Percentiles rank a stretch among this genome's conserved stretches.
These are phyloP conservation scores for Mycena vulgaris DNA, from an alignment of 768 basidiomycete genomes.

Conservation along the genomic window DNA sequence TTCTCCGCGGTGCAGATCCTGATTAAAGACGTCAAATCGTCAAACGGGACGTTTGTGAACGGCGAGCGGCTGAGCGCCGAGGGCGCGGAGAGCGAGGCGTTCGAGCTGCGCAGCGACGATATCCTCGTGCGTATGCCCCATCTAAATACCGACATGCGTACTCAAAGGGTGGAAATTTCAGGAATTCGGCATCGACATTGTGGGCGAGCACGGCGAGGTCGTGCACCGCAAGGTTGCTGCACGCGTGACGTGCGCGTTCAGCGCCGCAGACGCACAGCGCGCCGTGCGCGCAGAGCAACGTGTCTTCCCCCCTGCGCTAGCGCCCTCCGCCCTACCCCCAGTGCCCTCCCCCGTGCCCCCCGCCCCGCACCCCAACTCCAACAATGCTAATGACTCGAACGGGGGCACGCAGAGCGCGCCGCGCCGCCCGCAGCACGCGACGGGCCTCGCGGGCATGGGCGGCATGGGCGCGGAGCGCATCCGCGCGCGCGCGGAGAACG, in stretches of 20 bases:
- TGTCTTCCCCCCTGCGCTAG: too few species aligned
- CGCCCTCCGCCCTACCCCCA: too few species aligned
- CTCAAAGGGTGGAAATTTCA: conserved; percentile 35
- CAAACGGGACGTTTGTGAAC: conserved; percentile 83
- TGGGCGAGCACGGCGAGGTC: conserved; percentile 78
- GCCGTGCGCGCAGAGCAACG: too few species aligned
- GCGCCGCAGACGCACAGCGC: too few species aligned
- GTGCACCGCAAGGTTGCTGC: conserved; percentile 81
- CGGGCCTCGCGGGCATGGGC: conserved; percentile 36
- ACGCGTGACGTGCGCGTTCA: conserved; percentile 71
- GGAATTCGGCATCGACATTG: conserved; percentile 84
- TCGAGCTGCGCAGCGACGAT: conserved; percentile 75
- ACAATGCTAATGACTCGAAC: too few species aligned
- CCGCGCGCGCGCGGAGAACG: background rate
- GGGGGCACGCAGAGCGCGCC: too few species aligned
- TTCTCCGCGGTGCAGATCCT: conserved; percentile 47
- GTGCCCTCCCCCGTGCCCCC: too few species aligned
- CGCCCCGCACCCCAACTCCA: too few species aligned
- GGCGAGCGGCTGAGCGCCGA: conserved; percentile 74
- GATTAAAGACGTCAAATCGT: conserved; percentile 80
- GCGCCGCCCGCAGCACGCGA: background rate
- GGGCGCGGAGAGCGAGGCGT: conserved; percentile 71
- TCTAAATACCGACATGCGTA: too few species aligned
- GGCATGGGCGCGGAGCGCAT: conserved; percentile 39
- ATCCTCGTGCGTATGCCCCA: conserved; percentile 47